Evolutionary conservation across 495 filamentous ascomycete species (phyloP).

Genomic region (Glonium stellatum): DNA sequence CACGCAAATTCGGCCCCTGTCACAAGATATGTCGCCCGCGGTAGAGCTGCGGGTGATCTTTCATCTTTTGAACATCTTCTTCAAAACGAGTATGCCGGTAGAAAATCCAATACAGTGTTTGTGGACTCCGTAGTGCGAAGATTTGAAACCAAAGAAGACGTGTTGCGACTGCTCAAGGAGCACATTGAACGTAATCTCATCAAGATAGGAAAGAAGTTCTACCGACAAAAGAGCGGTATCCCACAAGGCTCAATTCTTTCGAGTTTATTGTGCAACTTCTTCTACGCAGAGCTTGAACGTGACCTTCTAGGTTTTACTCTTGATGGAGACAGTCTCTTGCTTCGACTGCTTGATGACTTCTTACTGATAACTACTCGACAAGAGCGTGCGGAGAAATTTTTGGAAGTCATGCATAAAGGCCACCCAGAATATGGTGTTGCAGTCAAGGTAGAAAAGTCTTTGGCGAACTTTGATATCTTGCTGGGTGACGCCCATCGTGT

Average conservation of each 20-base stretch:
- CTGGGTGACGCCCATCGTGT: slow-evolving; percentile 9
- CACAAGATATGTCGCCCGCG: slow-evolving; percentile 60
- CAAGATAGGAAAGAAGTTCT: slow-evolving; percentile 84
- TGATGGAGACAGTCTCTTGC: slow-evolving; percentile 54
- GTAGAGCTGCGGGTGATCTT: slow-evolving; percentile 45
- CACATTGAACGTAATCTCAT: slow-evolving; percentile 80
- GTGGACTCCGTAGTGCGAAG: slow-evolving; percentile 54
- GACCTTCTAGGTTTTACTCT: slow-evolving; percentile 60
- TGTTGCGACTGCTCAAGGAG: slow-evolving; percentile 65
- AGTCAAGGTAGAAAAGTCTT: slow-evolving; percentile 69
- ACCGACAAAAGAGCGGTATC: slow-evolving; percentile 80
- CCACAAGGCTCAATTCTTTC: slow-evolving; percentile 89
- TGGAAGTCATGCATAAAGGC: slow-evolving; percentile 72
- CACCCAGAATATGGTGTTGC: slow-evolving; percentile 70
- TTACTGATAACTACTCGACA: slow-evolving; percentile 70
- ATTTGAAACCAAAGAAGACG: slow-evolving; percentile 45
- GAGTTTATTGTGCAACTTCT: slow-evolving; percentile 82
- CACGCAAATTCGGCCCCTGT: slow-evolving; percentile 15
- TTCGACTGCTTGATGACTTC: slow-evolving; percentile 89
- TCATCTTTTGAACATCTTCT: slow-evolving; percentile 51
- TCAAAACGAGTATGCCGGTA: slow-evolving; percentile 38
- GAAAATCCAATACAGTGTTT: slow-evolving; percentile 65
- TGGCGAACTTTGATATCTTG: slow-evolving; percentile 71
- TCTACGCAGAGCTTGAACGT: slow-evolving; percentile 80
- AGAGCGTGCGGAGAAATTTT: slow-evolving; percentile 59